Base-by-base conservation (phyloP, 225 moss, liverwort and hornwort species). In the Bryum argenteum region DNA sequence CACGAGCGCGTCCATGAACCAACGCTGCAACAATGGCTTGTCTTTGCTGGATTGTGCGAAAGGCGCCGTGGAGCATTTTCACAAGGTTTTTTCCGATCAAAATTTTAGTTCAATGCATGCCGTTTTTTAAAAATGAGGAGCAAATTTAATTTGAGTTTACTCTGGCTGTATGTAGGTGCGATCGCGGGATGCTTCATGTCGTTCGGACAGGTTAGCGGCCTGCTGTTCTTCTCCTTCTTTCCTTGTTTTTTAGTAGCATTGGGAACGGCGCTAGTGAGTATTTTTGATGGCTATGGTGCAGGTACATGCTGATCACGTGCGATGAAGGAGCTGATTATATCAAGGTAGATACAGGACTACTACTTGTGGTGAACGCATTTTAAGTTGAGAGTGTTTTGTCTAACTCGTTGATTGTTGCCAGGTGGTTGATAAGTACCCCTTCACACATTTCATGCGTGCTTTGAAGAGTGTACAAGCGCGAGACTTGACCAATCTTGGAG, bases 1-100 rank as follows among this genome's bases (percentile, higher is more conserved):
- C 72, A 98, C 98, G 77, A 98, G 98, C 80, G 98, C 98, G 87
- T 98, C 98, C 75, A 98, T 98, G 98, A 98, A 98, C 83, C 98
- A 98, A 88, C 92, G 98, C 75, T 98, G 98, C 75, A 91, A 89
- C 80, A 98, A 89, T 82, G 98, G 98, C 28, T 78, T 98, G 61
- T 89, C 94, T 14, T 71, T 98, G 77, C 74, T 94, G 81, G 98
- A 98, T 86, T 98, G 94, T 74, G 94, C 98, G 67, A 98, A 98
- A 79, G 94, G 98, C 80, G 87, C 98, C 42, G 89, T 98, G 78
- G 98, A 98, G 82, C 98, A 98, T 70, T 98, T 98, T 64, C 92
- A 94, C 77, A 98, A 98, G 98, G 98, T 98, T 16, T 17, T 48
- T 48, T 26, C 18, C 43, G 40, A 5, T 63, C 61, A 37, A 44